Base-by-base conservation (phyloP, 129 eudicot species). In the Cynara cardunculus region DNA sequence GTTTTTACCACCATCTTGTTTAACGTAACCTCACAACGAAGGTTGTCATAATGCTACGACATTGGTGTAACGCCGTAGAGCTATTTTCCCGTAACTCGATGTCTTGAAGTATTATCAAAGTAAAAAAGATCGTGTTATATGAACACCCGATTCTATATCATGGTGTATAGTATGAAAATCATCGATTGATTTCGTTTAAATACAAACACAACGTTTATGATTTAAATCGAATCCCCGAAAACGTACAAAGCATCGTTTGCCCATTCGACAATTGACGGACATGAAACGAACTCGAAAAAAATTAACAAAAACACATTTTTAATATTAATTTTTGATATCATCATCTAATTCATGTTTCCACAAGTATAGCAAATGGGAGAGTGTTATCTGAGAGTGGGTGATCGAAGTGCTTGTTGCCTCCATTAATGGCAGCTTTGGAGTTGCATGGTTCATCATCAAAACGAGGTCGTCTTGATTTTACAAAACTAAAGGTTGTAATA, bases 321-420 rank as follows among this genome's bases (percentile, higher is more conserved):
- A 53, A 14, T 53, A 53, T 53, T 53, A 53, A 13, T 14, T 14
- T 35, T 2, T 46, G 13, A 2, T 46, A 16, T 46, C 18, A 14
- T 53, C 2, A 14, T 53, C 14, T 53, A 53, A 18, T 53, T 53
- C 62, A 53, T 53, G 22, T 53, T 53, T 16, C 62, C 22, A 53
- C 62, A 53, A 53, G 62, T 53, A 53, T 53, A 53, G 5, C 62
- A 53, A 18, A 53, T 16, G 4, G 64, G 21, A 35, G 7, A 22
- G 76, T 7, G 14, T 72, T 72, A 37, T 72, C 28, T 37, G 30
- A 21, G 76, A 37, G 19, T 46, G 61, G 44, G 76, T 37, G 76
- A 72, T 34, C 76, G 4, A 72, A 72, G 62, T 14, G 31, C 61
- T 37, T 72, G 62, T 39, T 72, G 76, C 76, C 76, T 19, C 76